These are phyloP conservation scores for Phytophthora sp. DNA, from an alignment of 352 stramenopile genomes.

Conservation along the genomic window DNA sequence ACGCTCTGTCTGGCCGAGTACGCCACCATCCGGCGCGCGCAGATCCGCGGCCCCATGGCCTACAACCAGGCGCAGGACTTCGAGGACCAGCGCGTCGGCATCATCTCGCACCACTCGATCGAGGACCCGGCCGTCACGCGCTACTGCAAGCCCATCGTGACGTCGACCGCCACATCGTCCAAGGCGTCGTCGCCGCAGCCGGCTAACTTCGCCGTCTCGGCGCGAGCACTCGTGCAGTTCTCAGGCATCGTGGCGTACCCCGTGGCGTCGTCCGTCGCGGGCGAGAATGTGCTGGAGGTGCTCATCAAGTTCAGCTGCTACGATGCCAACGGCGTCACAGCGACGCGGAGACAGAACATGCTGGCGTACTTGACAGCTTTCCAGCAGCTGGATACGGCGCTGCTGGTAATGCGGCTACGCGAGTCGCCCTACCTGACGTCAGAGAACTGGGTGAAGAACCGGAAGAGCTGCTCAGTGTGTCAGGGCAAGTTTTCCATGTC, in stretches of 20 bases:
- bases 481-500: conserved; percentile 63
- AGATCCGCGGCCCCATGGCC: conserved; percentile 37
- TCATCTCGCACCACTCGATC: conserved; percentile 75
- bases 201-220: conserved; percentile 38
- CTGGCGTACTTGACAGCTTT: conserved; percentile 54
- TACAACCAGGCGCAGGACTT: conserved; percentile 39
- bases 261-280: conserved; percentile 39
- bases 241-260: conserved; percentile 72
- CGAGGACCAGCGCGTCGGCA: conserved; percentile 60
- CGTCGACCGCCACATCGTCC: conserved; percentile 10
- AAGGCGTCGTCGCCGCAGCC: conserved; percentile 12
- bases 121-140: conserved; percentile 64
- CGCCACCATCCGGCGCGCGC: conserved; percentile 56
- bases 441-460: conserved; percentile 61
- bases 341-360: conserved; percentile 51
- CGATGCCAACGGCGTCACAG: conserved; percentile 49
- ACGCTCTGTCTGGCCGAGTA: conserved; percentile 71
- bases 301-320: conserved; percentile 74
- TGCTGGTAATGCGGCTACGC: conserved; percentile 66
- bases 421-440: conserved; percentile 63
- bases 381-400: conserved; percentile 51
- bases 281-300: conserved; percentile 58
- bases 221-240: conserved; percentile 61
- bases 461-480: conserved; percentile 68
- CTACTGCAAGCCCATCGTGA: conserved; percentile 66